A percentile compares a stretch with the other conserved stretches of the same genome.
These are phyloP conservation scores for Penicillium coprophilum DNA, from an alignment of 495 filamentous ascomycete genomes.

Conservation along the genomic window DNA sequence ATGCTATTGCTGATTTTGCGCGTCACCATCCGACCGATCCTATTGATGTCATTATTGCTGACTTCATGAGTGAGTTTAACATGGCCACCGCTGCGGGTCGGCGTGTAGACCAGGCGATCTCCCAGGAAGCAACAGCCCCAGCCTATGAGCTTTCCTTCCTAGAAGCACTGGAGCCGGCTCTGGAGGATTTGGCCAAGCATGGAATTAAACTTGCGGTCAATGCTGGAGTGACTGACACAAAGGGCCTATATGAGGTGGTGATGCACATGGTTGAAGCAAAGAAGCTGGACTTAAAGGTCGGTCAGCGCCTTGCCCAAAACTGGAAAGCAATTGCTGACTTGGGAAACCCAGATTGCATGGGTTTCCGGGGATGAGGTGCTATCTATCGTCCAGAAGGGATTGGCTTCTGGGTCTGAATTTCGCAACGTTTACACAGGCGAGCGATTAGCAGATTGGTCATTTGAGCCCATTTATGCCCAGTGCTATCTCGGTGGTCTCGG, in stretches of 20 bases:
- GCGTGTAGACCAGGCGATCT: constrained; percentile 34
- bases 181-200: constrained; percentile 50
- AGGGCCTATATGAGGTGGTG: constrained; percentile 48
- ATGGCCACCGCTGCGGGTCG: constrained; percentile 49
- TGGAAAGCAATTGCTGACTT: background rate
- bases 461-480: constrained; percentile 55
- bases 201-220: constrained; percentile 59
- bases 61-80: constrained; percentile 59
- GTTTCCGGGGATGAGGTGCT: constrained; percentile 55
- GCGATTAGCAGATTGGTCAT: constrained; percentile 47
- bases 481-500: constrained; percentile 54
- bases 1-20: constrained; percentile 55
- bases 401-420: constrained; percentile 39
- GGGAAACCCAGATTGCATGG: constrained; percentile 39
- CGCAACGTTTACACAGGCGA: constrained; percentile 55
- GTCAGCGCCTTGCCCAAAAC: background rate
- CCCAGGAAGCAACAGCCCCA: constrained; percentile 18
- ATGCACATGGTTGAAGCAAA: constrained; percentile 42
- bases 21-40: constrained; percentile 44
- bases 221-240: constrained; percentile 54
- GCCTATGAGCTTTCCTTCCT: constrained; percentile 56
- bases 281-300: constrained; percentile 45
- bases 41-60: constrained; percentile 57
- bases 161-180: constrained; percentile 51
- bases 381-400: constrained; percentile 38